A percentile compares a stretch with the other conserved stretches of the same genome.
phyloP scores from a whole-genome alignment of 495 filamentous ascomycete genomes.

The Trypethelium eluteriae region DNA sequence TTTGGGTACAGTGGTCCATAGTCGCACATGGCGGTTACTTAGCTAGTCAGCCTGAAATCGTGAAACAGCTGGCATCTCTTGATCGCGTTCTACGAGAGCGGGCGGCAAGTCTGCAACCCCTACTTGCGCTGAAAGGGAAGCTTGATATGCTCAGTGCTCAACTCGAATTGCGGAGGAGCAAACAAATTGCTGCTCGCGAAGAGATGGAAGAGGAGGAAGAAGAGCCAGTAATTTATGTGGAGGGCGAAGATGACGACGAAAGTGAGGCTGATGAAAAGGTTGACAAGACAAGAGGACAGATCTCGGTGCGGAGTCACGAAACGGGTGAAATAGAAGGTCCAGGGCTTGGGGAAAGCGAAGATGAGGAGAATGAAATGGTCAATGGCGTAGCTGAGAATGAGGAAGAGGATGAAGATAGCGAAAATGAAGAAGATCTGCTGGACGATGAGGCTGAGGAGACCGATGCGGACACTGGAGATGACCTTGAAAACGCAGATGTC shows the following conservation, averaged over 20 bases:
- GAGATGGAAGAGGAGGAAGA: conserved; percentile 54
- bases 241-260: conserved; percentile 47
- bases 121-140: conserved; percentile 85
- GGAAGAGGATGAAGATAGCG: conserved; percentile 27
- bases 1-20: conserved; percentile 95
- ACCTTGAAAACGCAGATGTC: conserved; percentile 33
- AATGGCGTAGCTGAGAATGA: conserved; percentile 26
- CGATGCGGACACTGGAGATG: conserved; percentile 23
- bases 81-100: conserved; percentile 79
- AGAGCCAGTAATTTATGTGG: conserved; percentile 77
- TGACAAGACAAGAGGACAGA: conserved; percentile 39
- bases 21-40: conserved; percentile 89
- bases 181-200: conserved; percentile 40
- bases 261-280: conserved; percentile 35
- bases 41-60: conserved; percentile 68
- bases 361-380: conserved; percentile 23
- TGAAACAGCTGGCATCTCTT: conserved; percentile 66
- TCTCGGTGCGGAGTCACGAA: not conserved
- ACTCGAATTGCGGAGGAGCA: conserved; percentile 62
- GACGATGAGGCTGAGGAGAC: conserved; percentile 38
- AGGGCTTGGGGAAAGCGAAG: conserved; percentile 39
- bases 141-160: conserved; percentile 86
- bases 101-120: conserved; percentile 67
- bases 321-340: conserved; percentile 3
- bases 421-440: conserved; percentile 24